Conservation (phyloP, 2,329 filamentous ascomycete genomes). For the Fusarium newnesense region DNA sequence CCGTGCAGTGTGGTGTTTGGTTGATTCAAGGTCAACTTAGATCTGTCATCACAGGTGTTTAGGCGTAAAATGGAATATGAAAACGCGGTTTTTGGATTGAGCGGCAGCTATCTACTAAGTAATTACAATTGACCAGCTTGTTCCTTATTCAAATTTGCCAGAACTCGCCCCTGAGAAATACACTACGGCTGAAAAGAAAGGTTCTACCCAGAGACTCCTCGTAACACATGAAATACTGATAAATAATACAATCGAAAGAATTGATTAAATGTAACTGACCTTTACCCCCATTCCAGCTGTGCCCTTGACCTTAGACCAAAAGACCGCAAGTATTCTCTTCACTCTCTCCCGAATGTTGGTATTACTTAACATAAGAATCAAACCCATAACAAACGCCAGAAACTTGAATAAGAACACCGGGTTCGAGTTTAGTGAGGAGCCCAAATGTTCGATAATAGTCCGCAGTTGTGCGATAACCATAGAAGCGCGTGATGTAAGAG, state of each 20-base stretch:
- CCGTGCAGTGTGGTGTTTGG: slow-evolving; percentile 27
- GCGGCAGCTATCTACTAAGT: slow-evolving; percentile 21
- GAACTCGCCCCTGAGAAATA: slow-evolving; percentile 31
- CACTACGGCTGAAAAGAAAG: slow-evolving; percentile 26
- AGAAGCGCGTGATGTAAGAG: slow-evolving; percentile 60
- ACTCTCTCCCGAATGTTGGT: slow-evolving; percentile 80
- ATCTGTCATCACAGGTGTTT: slow-evolving; percentile 39
- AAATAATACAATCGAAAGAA: slow-evolving; percentile 40
- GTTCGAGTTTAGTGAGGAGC: slow-evolving; percentile 63
- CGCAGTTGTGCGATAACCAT: slow-evolving; percentile 65
- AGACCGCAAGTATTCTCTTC: slow-evolving; percentile 71
- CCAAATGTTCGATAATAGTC: slow-evolving; percentile 62
- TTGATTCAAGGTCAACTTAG: slow-evolving; percentile 17
- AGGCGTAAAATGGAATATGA: slow-evolving; percentile 29
- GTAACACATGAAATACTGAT: slow-evolving; percentile 42
- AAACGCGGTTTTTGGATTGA: slow-evolving; percentile 20
- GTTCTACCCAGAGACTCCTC: slow-evolving; percentile 43
- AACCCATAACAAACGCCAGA: slow-evolving; percentile 81
- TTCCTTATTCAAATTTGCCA: slow-evolving; percentile 18
- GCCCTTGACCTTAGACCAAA: slow-evolving; percentile 83
- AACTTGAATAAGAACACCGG: slow-evolving; percentile 69
- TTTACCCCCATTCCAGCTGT: slow-evolving; percentile 98
- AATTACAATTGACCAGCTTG: slow-evolving; percentile 24
- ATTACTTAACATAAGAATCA: slow-evolving; percentile 80
- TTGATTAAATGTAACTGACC: slow-evolving; percentile 86